Percentiles rank a stretch among this genome's conserved stretches.
Conservation (phyloP, 495 filamentous ascomycete genomes). For the Aspergillus biplanus region DNA sequence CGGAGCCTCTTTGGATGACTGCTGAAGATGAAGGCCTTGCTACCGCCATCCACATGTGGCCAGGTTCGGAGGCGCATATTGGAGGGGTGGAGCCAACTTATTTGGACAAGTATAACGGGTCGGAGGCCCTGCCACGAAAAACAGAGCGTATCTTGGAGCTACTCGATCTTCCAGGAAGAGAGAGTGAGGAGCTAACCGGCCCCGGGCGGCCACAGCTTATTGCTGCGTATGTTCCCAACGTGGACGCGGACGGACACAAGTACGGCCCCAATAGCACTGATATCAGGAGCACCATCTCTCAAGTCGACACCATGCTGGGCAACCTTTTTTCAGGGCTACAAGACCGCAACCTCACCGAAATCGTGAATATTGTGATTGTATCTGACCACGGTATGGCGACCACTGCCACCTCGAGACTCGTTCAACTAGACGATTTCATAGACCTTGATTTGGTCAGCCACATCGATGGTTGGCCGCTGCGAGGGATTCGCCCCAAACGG, state of each 20-base stretch:
- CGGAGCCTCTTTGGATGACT: conserved; percentile 91
- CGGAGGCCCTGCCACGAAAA: conserved; percentile 73
- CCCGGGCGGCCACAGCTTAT: conserved; percentile 79
- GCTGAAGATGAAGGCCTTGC: conserved; percentile 77
- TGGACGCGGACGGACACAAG: conserved; percentile 82
- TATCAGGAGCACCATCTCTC: conserved; percentile 70
- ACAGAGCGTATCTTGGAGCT: conserved; percentile 75
- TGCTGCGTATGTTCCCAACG: conserved; percentile 90
- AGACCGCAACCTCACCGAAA: conserved; percentile 77
- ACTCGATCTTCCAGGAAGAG: conserved; percentile 76
- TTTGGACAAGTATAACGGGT: conserved; percentile 81
- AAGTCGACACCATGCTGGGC: conserved; percentile 80
- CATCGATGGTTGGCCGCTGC: conserved; percentile 92
- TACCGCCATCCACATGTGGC: conserved; percentile 97
- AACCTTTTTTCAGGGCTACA: conserved; percentile 75
- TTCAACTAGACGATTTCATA: conserved; percentile 92
- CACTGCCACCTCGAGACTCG: conserved; percentile 75
- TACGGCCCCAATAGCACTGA: conserved; percentile 95
- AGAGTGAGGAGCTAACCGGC: conserved; percentile 42
- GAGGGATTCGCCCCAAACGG: conserved; percentile 79
- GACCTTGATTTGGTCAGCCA: conserved; percentile 75
- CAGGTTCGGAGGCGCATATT: conserved; percentile 83
- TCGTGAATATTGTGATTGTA: conserved; percentile 97
- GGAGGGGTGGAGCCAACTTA: conserved; percentile 68
- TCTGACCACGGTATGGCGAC: conserved; percentile 99